Percentiles rank a stretch among this genome's conserved stretches.
Conservation (phyloP, 257 asterid species). For the Przewalskia tangutica region DNA sequence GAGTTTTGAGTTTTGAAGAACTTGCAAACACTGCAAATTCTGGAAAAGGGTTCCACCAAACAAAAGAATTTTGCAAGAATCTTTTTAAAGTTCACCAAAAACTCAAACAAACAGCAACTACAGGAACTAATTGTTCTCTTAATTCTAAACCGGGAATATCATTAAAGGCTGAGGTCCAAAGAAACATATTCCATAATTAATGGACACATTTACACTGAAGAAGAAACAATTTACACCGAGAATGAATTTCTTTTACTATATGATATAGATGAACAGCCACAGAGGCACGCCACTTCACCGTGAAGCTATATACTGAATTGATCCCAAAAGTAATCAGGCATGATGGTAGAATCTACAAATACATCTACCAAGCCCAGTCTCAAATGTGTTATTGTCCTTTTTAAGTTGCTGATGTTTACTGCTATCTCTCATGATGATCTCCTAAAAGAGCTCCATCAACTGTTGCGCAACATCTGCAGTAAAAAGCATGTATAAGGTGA, state of each 20-base stretch:
- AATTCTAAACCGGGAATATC: background rate
- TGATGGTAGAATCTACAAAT: constrained; percentile 2
- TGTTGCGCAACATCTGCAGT: constrained; percentile 66
- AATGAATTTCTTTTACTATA: background rate
- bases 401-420: background rate
- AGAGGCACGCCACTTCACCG: background rate
- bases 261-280: background rate
- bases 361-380: constrained; percentile 1
- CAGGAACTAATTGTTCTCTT: background rate
- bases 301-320: background rate
- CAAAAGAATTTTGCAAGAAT: background rate
- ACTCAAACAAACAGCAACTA: background rate
- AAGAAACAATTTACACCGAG: background rate
- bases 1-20: too few species aligned
- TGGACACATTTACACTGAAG: background rate
- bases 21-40: too few species aligned
- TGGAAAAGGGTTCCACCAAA: too few species aligned
- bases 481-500: background rate
- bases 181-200: background rate
- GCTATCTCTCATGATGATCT: background rate
- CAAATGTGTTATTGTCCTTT: background rate
- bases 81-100: background rate
- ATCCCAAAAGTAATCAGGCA: background rate
- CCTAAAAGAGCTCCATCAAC: constrained; percentile 70
- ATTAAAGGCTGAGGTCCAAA: background rate